Evolutionary conservation across 2,329 filamentous ascomycete genomes (phyloP).

Genomic region (Monilinia polystroma): DNA sequence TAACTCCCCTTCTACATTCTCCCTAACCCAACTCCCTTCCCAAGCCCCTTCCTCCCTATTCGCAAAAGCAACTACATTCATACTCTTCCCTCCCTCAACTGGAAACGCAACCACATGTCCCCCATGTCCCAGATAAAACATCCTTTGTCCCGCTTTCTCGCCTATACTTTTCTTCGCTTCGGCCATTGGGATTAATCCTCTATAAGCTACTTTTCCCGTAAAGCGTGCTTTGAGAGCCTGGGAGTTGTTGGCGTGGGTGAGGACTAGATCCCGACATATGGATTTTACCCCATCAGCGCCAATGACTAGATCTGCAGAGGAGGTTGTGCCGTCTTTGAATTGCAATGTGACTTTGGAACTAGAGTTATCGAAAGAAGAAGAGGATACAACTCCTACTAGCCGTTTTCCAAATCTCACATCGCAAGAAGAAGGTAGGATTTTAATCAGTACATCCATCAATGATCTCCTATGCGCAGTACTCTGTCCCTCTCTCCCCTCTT

Average conservation of each 20-base stretch:
- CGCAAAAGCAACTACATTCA: slow-evolving; percentile 50
- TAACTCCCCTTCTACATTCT: slow-evolving; percentile 2
- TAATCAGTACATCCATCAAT: slow-evolving; percentile 11
- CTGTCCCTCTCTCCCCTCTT: slow-evolving; percentile 12
- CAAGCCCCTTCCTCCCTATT: slow-evolving; percentile 40
- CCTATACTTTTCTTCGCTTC: slow-evolving; percentile 17
- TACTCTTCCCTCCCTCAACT: slow-evolving; percentile 51
- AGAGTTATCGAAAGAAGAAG: neutral
- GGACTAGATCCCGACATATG: slow-evolving; percentile 4
- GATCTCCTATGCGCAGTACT: slow-evolving; percentile 12
- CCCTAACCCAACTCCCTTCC: slow-evolving; percentile 30
- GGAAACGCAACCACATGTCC: slow-evolving; percentile 46
- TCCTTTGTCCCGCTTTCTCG: neutral
- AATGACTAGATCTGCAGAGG: neutral
- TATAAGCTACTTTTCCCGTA: slow-evolving; percentile 47
- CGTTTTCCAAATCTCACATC: slow-evolving; percentile 11
- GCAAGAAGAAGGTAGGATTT: slow-evolving; percentile 2
- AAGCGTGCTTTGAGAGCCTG: slow-evolving; percentile 1
- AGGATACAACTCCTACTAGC: neutral
- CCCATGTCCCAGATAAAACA: slow-evolving; percentile 54
- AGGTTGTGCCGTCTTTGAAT: slow-evolving; percentile 1
- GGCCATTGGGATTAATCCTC: slow-evolving; percentile 58
- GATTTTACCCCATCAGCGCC: slow-evolving; percentile 10
- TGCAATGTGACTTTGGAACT: neutral
- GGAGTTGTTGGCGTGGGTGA: neutral